These are phyloP conservation scores for Fusarium chuoi DNA, from an alignment of 2,329 filamentous ascomycete genomes.

Conservation along the genomic window DNA sequence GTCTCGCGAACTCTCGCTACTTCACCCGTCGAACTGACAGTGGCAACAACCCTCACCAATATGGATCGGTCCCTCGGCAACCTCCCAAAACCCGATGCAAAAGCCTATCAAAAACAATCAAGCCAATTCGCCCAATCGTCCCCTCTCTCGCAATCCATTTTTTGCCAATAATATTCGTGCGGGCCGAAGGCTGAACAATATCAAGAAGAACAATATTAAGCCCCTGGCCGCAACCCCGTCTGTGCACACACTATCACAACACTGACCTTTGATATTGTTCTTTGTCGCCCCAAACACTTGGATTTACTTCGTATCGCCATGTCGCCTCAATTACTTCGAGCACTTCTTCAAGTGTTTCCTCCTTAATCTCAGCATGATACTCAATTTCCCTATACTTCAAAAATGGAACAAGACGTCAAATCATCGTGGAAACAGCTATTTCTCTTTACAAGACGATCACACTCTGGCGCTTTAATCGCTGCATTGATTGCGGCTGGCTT, in stretches of 20 bases:
- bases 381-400: not conserved
- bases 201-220: constrained; percentile 36
- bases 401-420: constrained; percentile 32
- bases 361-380: not conserved
- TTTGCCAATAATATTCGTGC: not conserved
- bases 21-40: not conserved
- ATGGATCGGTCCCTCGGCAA: not conserved
- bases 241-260: constrained; percentile 30
- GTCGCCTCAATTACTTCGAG: not conserved
- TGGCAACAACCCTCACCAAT: not conserved
- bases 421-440: constrained; percentile 67
- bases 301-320: not conserved
- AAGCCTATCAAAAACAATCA: not conserved
- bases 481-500: constrained; percentile 67
- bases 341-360: not conserved
- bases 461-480: constrained; percentile 63
- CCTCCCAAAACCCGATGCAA: not conserved
- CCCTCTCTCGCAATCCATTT: not conserved
- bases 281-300: constrained; percentile 30
- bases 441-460: constrained; percentile 72
- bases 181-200: constrained; percentile 25
- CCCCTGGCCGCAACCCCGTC: constrained; percentile 10
- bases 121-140: not conserved
- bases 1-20: not conserved
- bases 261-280: constrained; percentile 31